These are phyloP conservation scores for Suhomyces emberorum DNA, from an alignment of 805 yeast genomes.

Conservation along the genomic window DNA sequence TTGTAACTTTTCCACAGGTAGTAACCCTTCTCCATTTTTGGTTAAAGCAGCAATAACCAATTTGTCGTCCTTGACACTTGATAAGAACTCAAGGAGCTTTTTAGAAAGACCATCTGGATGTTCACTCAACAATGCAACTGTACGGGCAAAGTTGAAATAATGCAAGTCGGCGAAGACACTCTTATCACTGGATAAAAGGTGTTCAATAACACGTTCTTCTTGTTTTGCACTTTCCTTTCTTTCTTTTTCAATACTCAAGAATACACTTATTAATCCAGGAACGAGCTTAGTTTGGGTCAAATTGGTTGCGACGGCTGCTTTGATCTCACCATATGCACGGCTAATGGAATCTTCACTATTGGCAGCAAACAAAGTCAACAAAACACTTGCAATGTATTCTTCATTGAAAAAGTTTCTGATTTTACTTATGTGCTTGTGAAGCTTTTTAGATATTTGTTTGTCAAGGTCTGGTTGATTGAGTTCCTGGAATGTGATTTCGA, in stretches of 20 bases:
- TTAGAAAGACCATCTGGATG: background rate
- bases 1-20: slow-evolving; percentile 16
- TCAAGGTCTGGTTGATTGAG: slow-evolving; percentile 14
- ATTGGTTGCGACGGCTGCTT: slow-evolving; percentile 1
- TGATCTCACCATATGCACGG: background rate
- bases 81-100: background rate
- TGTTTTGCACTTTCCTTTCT: background rate
- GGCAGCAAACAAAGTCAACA: slow-evolving; percentile 25
- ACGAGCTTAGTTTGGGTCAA: slow-evolving; percentile 1
- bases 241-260: slow-evolving; percentile 1
- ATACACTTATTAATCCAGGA: slow-evolving; percentile 13
- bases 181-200: slow-evolving; percentile 9
- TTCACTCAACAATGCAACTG: slow-evolving; percentile 2
- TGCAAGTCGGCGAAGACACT: slow-evolving; percentile 3
- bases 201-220: slow-evolving; percentile 5
- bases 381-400: slow-evolving; percentile 22
- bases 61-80: slow-evolving; percentile 1
- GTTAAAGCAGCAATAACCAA: slow-evolving; percentile 21
- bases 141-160: slow-evolving; percentile 2
- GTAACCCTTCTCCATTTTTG: slow-evolving; percentile 16
- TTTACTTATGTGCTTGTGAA: slow-evolving; percentile 7
- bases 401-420: slow-evolving; percentile 7
- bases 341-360: slow-evolving; percentile 13
- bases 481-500: slow-evolving; percentile 27
- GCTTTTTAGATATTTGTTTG: slow-evolving; percentile 18